phyloP scores from a whole-genome alignment of 352 stramenopile species.

The Phytophthora agathidicida region DNA sequence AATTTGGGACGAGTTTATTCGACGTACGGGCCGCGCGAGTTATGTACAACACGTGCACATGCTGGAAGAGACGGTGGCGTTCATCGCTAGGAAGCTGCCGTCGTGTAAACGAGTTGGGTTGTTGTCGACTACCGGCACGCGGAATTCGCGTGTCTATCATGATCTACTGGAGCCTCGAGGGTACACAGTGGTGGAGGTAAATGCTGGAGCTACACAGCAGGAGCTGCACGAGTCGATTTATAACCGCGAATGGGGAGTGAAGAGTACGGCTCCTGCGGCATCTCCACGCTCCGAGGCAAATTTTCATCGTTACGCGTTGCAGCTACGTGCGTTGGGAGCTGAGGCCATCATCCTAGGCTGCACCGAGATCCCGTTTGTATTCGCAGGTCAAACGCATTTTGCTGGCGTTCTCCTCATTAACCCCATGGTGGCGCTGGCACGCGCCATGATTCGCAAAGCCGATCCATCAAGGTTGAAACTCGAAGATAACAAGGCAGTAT shows the following conservation, averaged over 20 bases:
- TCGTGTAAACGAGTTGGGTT: constrained; percentile 57
- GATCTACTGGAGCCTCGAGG: constrained; percentile 66
- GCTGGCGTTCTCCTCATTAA: constrained; percentile 64
- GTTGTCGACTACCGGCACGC: constrained; percentile 72
- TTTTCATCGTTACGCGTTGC: constrained; percentile 61
- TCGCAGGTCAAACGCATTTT: constrained; percentile 51
- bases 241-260: constrained; percentile 73
- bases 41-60: constrained; percentile 62
- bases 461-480: constrained; percentile 58
- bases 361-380: constrained; percentile 82
- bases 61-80: constrained; percentile 72
- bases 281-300: constrained; percentile 58
- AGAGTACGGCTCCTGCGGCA: constrained; percentile 69
- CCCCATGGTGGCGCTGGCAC: constrained; percentile 74
- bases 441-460: constrained; percentile 71
- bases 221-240: constrained; percentile 82
- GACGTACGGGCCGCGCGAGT: constrained; percentile 31
- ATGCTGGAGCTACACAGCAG: constrained; percentile 42
- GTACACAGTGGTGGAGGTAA: constrained; percentile 64
- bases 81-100: constrained; percentile 55
- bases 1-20: constrained; percentile 77
- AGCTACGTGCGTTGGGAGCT: constrained; percentile 51
- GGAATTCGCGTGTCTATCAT: constrained; percentile 70
- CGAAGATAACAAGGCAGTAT: constrained; percentile 6
- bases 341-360: constrained; percentile 78